Percentiles rank a stretch among this genome's conserved stretches.
Evolutionary conservation across 1,284 basidiomycete species (phyloP).

Genomic region (Cerrena zonata): DNA sequence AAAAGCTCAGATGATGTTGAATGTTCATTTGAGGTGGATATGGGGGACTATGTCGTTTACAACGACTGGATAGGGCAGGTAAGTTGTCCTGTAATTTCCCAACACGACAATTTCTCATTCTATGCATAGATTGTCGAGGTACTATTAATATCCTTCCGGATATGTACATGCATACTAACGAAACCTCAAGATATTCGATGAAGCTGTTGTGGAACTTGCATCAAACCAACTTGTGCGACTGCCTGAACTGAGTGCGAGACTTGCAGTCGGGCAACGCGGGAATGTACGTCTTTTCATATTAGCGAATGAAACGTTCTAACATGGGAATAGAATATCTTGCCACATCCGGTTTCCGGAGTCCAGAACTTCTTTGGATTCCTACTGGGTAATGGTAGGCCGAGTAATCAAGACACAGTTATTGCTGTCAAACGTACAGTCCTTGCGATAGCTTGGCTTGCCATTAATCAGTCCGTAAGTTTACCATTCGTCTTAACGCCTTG

Average conservation of each 20-base stretch:
- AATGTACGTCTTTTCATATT: conserved; percentile 32
- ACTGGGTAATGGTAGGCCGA: conserved; percentile 38
- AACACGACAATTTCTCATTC: conserved; percentile 10
- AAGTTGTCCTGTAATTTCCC: conserved; percentile 19
- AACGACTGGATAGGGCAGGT: conserved; percentile 90
- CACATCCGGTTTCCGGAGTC: conserved; percentile 41
- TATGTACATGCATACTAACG: conserved; percentile 13
- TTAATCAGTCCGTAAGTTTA: conserved; percentile 77
- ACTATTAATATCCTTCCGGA: conserved; percentile 5
- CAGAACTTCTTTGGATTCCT: conserved; percentile 44
- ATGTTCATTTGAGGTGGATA: conserved; percentile 53
- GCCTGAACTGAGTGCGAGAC: conserved; percentile 68
- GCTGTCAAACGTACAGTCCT: conserved; percentile 75
- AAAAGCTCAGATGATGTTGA: conserved; percentile 58
- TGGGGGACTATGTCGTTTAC: conserved; percentile 78
- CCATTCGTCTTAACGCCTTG: not conserved
- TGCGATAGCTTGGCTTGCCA: conserved; percentile 81
- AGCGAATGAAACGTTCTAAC: not conserved
- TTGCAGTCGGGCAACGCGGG: conserved; percentile 68
- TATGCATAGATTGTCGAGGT: conserved; percentile 53
- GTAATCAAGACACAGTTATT: conserved; percentile 57
- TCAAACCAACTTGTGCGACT: conserved; percentile 59
- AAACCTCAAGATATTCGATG: conserved; percentile 69
- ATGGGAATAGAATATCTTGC: conserved; percentile 55
- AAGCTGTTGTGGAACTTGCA: conserved; percentile 64